Evolutionary conservation across 768 basidiomycete species (phyloP), one percentile per base, ranked within the genome.

Genomic region (Boletus subcaerulescens): DNA sequence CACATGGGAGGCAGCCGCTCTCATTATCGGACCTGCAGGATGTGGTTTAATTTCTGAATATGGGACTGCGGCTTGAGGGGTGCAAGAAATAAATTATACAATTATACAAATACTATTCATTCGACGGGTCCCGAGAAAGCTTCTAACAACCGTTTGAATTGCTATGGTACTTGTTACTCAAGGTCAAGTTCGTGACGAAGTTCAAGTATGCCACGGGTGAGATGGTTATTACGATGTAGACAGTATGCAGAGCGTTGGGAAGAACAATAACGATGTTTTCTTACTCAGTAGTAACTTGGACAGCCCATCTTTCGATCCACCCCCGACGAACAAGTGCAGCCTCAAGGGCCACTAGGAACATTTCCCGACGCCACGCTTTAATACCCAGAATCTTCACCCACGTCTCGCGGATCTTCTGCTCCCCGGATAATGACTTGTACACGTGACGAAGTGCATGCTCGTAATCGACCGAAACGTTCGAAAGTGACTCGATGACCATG

Each of bases 281-380:
- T 65, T 45, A 68, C 52, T 55, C 52, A 5, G 42, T 42, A 40
- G 50, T 55, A 42, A 70, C 58, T 45, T 64, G 62, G 40, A 70
- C 29, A 13, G 73, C 67, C 84, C 83, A 86, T 50, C 80, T 72
- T 59, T 66, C 68, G 48, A 85, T 60, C 58, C 73, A 64, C 15
- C 77, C 76, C 4, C 71, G 73, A 40, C 70, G 65, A 15, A 84
- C 64, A 36, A 85, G 70, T 0, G 73, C 80, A 20, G 77, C 79
- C 62, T 86, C 82, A 72, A 84, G 82, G 29, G 70, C 70, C 31
- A 79, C 50, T 56, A 77, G 61, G n/a, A 83, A 69, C 55, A 76
- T 68, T 49, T 78, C 71, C 58, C 77, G 75, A 50, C 80, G 72
- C 80, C 78, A 81, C 35, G 62, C 72, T 42, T 63, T 61, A 7